phyloP scores from a whole-genome alignment of 306 rosid species.

The Geum urbanum region DNA sequence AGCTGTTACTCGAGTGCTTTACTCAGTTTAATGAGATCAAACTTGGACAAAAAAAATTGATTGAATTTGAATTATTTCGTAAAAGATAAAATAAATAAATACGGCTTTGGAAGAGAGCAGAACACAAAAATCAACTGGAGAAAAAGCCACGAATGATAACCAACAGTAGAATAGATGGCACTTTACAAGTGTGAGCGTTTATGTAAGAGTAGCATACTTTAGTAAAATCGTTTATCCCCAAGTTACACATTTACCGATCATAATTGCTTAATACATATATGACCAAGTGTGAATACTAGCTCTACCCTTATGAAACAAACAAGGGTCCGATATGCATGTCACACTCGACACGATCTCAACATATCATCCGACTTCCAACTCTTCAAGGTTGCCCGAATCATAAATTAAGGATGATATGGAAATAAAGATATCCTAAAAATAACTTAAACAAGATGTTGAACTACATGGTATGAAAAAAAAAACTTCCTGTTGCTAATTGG shows the following conservation, averaged over 20 bases:
- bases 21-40: too few relatives aligned
- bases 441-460: slow-evolving; percentile 33
- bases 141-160: too few relatives aligned
- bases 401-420: slow-evolving; percentile 36
- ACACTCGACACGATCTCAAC: slow-evolving; percentile 30
- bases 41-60: too few relatives aligned
- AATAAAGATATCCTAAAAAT: slow-evolving; percentile 42
- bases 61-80: too few relatives aligned
- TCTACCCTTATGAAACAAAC: slow-evolving; percentile 19
- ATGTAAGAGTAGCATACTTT: neutral
- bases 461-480: slow-evolving; percentile 53
- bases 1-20: too few relatives aligned
- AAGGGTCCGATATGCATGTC: slow-evolving; percentile 33
- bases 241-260: slow-evolving; percentile 31
- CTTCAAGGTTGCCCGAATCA: slow-evolving; percentile 28
- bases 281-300: slow-evolving; percentile 23
- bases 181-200: neutral
- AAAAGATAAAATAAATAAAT: too few relatives aligned
- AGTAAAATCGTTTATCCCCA: slow-evolving; percentile 5
- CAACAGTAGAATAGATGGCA: neutral
- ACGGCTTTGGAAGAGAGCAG: too few relatives aligned
- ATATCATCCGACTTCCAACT: slow-evolving; percentile 39
- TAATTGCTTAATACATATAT: slow-evolving; percentile 28
- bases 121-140: too few relatives aligned
- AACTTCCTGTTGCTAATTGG: slow-evolving; percentile 57